Base-by-base conservation (phyloP, 2,329 filamentous ascomycete species). In the Fusarium torreyae region DNA sequence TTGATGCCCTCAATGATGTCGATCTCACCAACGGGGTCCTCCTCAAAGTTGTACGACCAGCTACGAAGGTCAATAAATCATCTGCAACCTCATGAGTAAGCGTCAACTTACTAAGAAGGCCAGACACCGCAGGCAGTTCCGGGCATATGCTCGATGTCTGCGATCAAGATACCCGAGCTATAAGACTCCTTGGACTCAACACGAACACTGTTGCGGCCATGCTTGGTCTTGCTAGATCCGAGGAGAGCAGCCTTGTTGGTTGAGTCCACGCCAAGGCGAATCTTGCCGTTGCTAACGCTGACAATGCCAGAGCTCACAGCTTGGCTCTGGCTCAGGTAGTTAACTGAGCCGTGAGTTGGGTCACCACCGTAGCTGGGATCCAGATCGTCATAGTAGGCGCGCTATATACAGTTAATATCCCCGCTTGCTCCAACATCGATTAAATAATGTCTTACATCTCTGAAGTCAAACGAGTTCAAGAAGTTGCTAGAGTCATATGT, bases 131-230 rank as follows among this genome's bases (percentile, higher is more conserved):
- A 63, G 3, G 60, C 60, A 3, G 52, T 48, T 22, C 60, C 60
- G 7, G 60, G 60, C 60, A 63, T 63, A 17, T 63, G 56, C 22
- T 61, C 60, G 14, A 63, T 63, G 46, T 63, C 60, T 6, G 60
- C 60, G 13, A 63, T 63, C 31, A 63, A n/a, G 5, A 63, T 39
- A 7, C 60, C 60, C 2, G 60, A 63, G 38, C 56, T 63, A 3
- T 49, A 63, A 0, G 50, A 55, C 14, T 61, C 60, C 56, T 63
- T 63, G 1, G 60, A 63, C 34, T 63, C 60, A 7, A 63, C 20
- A 34, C 60, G 60, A 20, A 63, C 60, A 11, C 60, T 63, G 13
- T 45, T 38, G 2, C 60, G 56, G 18, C 60, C 60, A 33, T 63
- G 60, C 22, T 34, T 55, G 7, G 49, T 52, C 26, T 52, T 52